Percentiles rank a stretch among this genome's conserved stretches.
Evolutionary conservation across 441 rosid genomes (phyloP).

Genomic region (Jatropha multifida): DNA sequence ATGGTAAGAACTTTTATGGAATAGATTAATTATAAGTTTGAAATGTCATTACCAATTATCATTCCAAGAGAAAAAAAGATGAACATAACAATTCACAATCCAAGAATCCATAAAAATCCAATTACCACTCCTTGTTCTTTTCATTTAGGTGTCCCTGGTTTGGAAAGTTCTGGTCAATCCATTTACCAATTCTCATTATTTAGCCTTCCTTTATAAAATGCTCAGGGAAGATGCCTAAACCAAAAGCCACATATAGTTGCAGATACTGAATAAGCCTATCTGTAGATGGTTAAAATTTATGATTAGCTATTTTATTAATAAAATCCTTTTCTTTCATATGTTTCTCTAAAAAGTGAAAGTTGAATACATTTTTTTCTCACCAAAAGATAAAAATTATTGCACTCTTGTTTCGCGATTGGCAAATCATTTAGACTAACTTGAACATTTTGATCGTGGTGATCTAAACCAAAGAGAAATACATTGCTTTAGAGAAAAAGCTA

Average conservation of each 20-base stretch:
- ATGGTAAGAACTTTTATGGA: neutral
- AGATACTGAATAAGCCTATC: too few species aligned
- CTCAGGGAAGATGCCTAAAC: neutral
- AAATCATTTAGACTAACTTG: neutral
- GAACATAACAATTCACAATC: neutral
- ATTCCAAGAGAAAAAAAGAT: neutral
- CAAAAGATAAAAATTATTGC: neutral
- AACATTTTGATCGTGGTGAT: neutral
- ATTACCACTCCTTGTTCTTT: neutral
- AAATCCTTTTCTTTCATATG: neutral
- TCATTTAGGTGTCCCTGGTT: neutral
- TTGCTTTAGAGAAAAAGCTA: neutral
- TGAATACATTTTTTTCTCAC: neutral
- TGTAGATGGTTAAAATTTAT: neutral
- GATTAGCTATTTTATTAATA: neutral
- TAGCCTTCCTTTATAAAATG: neutral
- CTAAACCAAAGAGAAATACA: neutral
- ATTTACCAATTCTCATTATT: neutral
- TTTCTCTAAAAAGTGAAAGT: neutral
- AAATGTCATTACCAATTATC: neutral
- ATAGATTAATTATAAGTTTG: neutral
- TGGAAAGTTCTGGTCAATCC: neutral
- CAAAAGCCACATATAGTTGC: neutral
- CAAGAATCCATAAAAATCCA: neutral
- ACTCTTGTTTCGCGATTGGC: neutral